Conservation (phyloP, 2,329 filamentous ascomycete genomes). For the Neofusicoccum laricinum region DNA sequence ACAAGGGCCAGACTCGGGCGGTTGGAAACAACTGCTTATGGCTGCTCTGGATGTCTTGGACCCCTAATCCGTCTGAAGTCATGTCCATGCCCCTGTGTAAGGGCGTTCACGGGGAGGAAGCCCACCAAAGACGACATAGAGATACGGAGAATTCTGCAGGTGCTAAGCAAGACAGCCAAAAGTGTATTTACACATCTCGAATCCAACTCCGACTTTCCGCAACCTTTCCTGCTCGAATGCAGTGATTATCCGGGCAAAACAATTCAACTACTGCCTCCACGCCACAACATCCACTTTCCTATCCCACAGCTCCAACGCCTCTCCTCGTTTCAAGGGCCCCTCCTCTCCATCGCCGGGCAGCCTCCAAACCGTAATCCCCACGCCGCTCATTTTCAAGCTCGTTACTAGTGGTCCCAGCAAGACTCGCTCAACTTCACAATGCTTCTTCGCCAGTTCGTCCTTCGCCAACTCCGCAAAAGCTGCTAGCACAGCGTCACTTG, state of each 20-base stretch:
- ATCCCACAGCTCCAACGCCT: constrained; percentile 34
- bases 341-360: constrained; percentile 25
- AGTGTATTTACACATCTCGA: background rate
- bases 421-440: constrained; percentile 31
- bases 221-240: background rate
- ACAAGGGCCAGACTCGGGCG: background rate
- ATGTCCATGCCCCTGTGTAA: no score
- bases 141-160: no score
- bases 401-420: constrained; percentile 35
- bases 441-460: constrained; percentile 26
- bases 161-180: no score
- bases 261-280: constrained; percentile 30
- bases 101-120: no score
- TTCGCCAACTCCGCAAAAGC: constrained; percentile 34
- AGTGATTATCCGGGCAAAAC: background rate
- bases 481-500: constrained; percentile 34
- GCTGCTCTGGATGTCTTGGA: no score
- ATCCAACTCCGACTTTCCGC: no score
- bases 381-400: constrained; percentile 37
- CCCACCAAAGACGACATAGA: no score
- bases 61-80: no score
- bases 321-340: constrained; percentile 25
- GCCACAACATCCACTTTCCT: constrained; percentile 33
- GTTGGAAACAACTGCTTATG: background rate
- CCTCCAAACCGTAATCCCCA: constrained; percentile 38